Conservation (phyloP, 2,329 filamentous ascomycete genomes). For the Pseudogymnoascus sp. region DNA sequence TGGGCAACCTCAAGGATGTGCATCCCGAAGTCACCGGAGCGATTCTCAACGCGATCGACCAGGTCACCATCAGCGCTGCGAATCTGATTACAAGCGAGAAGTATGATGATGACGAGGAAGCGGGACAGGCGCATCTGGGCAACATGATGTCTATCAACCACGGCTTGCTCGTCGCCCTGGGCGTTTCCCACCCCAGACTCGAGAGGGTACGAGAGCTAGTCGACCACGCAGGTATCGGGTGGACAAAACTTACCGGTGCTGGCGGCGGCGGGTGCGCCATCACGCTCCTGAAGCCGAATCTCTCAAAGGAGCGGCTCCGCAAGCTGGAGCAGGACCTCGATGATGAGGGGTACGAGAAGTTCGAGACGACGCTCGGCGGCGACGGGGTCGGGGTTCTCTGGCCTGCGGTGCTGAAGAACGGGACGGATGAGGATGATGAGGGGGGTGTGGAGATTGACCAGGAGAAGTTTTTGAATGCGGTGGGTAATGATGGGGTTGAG, state of each 20-base stretch:
- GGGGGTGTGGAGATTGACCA: conserved; percentile 90
- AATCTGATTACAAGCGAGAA: conserved; percentile 48
- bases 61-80: conserved; percentile 50
- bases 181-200: conserved; percentile 87
- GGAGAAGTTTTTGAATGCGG: conserved; percentile 76
- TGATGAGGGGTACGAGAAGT: conserved; percentile 70
- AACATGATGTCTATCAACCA: conserved; percentile 92
- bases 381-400: conserved; percentile 91
- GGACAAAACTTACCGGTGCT: conserved; percentile 95
- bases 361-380: conserved; percentile 82
- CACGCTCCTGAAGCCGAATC: conserved; percentile 68
- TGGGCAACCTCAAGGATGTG: conserved; percentile 58
- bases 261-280: conserved; percentile 95
- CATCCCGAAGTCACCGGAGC: conserved; percentile 71
- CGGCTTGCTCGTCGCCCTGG: conserved; percentile 79
- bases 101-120: conserved; percentile 57
- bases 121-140: conserved; percentile 64
- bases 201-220: conserved; percentile 87
- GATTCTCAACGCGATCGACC: conserved; percentile 80
- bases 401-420: conserved; percentile 84
- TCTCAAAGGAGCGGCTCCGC: conserved; percentile 46
- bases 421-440: conserved; percentile 64
- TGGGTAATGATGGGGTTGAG: conserved; percentile 80
- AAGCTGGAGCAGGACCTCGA: conserved; percentile 57
- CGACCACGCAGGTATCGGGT: conserved; percentile 81